Percentiles rank a stretch among this genome's conserved stretches.
Conservation (phyloP, 805 yeast species). For the Pachysolen tannophilus region DNA sequence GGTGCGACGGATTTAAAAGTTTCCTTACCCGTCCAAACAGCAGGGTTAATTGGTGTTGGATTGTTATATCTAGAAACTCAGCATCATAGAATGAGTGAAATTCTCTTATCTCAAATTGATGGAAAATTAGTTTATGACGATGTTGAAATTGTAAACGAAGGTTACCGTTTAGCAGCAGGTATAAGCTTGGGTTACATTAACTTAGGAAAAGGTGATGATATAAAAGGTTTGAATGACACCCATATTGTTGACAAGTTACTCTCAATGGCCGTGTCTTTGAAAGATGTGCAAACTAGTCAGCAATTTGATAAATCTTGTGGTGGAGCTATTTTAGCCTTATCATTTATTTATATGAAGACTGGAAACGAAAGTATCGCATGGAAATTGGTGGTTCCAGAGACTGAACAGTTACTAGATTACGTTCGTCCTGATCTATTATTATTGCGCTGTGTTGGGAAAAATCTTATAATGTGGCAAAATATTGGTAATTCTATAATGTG, state of each 20-base stretch:
- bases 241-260: conserved; percentile 55
- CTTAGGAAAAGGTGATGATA: conserved; percentile 62
- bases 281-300: conserved; percentile 53
- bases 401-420: conserved; percentile 54
- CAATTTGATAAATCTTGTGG: conserved; percentile 55
- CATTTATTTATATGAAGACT: conserved; percentile 66
- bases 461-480: conserved; percentile 65
- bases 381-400: conserved; percentile 52
- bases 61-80: conserved; percentile 69
- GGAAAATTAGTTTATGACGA: conserved; percentile 48
- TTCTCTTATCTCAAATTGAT: conserved; percentile 61
- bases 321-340: conserved; percentile 73
- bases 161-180: conserved; percentile 83
- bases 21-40: conserved; percentile 74
- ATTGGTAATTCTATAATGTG: conserved; percentile 44
- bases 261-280: conserved; percentile 47
- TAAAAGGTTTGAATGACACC: conserved; percentile 52
- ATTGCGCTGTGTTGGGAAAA: conserved; percentile 53
- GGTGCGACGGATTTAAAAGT: conserved; percentile 91
- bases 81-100: conserved; percentile 81
- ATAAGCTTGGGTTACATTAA: conserved; percentile 80
- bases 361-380: conserved; percentile 50
- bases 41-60: conserved; percentile 89
- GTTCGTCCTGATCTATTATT: conserved; percentile 72
- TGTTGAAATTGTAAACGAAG: conserved; percentile 55